These are phyloP conservation scores for Claviceps humidiphila DNA, from an alignment of 2,329 filamentous ascomycete species.

Conservation along the genomic window DNA sequence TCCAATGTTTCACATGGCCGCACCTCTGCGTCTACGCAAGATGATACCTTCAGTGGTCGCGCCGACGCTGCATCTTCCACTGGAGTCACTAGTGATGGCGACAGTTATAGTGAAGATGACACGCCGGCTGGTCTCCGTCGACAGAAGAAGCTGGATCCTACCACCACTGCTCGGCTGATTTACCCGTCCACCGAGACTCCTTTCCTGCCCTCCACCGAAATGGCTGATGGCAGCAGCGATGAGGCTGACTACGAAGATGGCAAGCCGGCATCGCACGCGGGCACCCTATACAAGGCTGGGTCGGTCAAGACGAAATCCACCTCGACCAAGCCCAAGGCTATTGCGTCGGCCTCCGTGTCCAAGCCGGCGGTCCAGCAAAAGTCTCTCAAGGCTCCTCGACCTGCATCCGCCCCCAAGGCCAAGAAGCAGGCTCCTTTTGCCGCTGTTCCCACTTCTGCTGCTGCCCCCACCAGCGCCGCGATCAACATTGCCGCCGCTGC, in stretches of 20 bases:
- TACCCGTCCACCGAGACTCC: conserved; percentile 40
- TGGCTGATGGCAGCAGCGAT: conserved; percentile 23
- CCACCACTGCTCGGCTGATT: conserved; percentile 30
- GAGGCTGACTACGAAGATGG: conserved; percentile 22
- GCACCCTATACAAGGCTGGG: conserved; percentile 26
- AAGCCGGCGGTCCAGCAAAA: conserved; percentile 25
- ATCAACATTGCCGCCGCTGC: not conserved
- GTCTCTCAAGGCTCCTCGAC: conserved; percentile 29
- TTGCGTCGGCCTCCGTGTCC: conserved; percentile 14
- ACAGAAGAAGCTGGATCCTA: conserved; percentile 38
- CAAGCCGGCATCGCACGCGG: conserved; percentile 14
- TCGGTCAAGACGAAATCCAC: conserved; percentile 22
- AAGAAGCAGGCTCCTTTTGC: conserved; percentile 34
- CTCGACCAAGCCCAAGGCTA: conserved; percentile 26
- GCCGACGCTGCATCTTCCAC: conserved; percentile 78
- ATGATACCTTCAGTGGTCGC: conserved; percentile 84
- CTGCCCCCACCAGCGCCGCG: conserved; percentile 7
- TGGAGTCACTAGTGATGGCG: conserved; percentile 68
- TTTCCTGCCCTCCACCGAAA: conserved; percentile 38
- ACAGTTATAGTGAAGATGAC: conserved; percentile 52
- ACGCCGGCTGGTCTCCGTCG: conserved; percentile 40
- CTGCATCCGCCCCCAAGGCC: conserved; percentile 25
- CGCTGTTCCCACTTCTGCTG: conserved; percentile 7
- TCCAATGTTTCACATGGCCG: conserved; percentile 88
- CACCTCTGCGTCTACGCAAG: conserved; percentile 82